phyloP scores from a whole-genome alignment of 306 rosid species.

The Dryas octopetala region DNA sequence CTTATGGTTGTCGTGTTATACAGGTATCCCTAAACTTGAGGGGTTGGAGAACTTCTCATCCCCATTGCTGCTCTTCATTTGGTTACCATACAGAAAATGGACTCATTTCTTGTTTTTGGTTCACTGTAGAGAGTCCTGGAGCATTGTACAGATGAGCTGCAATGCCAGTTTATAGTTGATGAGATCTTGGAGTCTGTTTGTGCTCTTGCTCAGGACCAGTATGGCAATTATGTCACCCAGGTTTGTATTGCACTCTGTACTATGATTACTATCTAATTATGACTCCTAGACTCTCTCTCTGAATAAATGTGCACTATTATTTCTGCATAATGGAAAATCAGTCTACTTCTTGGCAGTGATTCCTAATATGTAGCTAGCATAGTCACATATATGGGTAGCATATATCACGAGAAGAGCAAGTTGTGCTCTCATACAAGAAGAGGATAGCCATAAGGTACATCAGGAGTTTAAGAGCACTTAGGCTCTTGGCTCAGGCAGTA shows the following conservation, averaged over 20 bases:
- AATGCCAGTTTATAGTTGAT: conserved; percentile 51
- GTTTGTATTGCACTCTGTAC: conserved; percentile 25
- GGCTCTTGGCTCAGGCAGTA: not conserved
- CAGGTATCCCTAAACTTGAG: conserved; percentile 46
- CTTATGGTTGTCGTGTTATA: conserved; percentile 76
- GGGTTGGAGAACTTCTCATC: conserved; percentile 1
- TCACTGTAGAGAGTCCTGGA: conserved; percentile 60
- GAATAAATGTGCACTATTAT: not conserved
- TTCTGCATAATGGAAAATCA: not conserved
- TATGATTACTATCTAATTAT: not conserved
- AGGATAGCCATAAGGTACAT: not conserved
- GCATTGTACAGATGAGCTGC: conserved; percentile 53
- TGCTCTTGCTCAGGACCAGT: conserved; percentile 66
- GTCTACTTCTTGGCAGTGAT: not conserved
- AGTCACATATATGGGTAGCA: not conserved
- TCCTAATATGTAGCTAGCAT: not conserved
- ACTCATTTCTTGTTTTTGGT: conserved; percentile 17
- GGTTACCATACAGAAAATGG: not conserved
- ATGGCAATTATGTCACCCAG: conserved; percentile 74
- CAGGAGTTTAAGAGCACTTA: not conserved
- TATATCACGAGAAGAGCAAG: not conserved
- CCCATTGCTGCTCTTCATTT: not conserved
- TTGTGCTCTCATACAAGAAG: not conserved
- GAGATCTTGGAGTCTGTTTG: conserved; percentile 57
- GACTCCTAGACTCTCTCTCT: not conserved